Evolutionary conservation across 441 rosid genomes (phyloP).

Genomic region (Pelargonium australe): DNA sequence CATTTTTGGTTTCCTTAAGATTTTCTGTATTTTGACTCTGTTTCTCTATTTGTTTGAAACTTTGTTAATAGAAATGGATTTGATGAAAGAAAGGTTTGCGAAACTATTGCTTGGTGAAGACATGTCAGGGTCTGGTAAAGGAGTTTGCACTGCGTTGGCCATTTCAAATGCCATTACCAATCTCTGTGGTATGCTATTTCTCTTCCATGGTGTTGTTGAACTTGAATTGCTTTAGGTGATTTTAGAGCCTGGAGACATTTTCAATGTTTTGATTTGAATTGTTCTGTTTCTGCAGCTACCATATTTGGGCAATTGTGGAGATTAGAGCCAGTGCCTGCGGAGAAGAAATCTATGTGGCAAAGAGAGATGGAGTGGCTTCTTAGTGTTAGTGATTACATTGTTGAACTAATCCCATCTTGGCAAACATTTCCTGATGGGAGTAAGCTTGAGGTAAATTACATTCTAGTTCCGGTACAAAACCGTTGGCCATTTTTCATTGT

Average conservation of each 20-base stretch:
- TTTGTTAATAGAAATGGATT: constrained; percentile 3
- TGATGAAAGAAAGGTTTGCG: constrained; percentile 21
- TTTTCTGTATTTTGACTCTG: constrained; percentile 10
- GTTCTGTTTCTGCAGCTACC: constrained; percentile 77
- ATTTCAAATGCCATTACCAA: constrained; percentile 21
- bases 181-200: constrained; percentile 13
- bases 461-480: neutral
- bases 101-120: constrained; percentile 20
- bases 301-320: constrained; percentile 97
- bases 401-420: constrained; percentile 83
- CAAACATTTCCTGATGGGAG: constrained; percentile 93
- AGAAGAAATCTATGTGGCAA: constrained; percentile 95
- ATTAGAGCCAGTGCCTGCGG: constrained; percentile 62
- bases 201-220: neutral
- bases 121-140: constrained; percentile 19
- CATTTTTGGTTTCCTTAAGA: neutral
- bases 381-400: constrained; percentile 87
- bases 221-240: neutral
- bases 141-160: constrained; percentile 18
- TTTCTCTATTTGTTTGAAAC: neutral
- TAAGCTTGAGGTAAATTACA: constrained; percentile 74
- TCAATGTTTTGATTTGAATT: constrained; percentile 31
- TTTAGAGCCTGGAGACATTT: neutral
- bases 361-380: constrained; percentile 99
- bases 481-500: neutral